Conservation (phyloP, 345 rosid species). For the Anastatica hierochuntica region DNA sequence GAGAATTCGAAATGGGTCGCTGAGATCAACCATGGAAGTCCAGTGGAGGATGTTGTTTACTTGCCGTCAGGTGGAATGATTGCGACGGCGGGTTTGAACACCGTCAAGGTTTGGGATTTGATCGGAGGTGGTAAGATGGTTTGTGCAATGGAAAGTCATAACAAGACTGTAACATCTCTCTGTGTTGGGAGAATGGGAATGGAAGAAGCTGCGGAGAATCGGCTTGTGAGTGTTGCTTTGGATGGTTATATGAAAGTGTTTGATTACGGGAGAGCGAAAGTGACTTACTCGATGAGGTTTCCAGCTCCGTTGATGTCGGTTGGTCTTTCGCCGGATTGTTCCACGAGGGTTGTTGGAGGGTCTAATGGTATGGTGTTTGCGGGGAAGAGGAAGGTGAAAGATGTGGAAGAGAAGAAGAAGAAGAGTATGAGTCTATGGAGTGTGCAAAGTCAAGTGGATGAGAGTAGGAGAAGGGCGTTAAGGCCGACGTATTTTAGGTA, state of each 20-base stretch:
- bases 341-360: constrained; percentile 53
- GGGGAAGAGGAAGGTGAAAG: constrained; percentile 60
- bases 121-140: constrained; percentile 77
- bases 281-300: constrained; percentile 80
- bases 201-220: constrained; percentile 35
- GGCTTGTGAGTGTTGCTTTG: constrained; percentile 71
- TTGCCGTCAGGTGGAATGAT: constrained; percentile 82
- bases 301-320: constrained; percentile 81
- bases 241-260: constrained; percentile 94
- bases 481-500: constrained; percentile 61
- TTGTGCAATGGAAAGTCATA: constrained; percentile 83
- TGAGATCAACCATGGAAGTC: constrained; percentile 76
- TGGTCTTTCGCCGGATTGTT: constrained; percentile 51
- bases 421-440: constrained; percentile 25
- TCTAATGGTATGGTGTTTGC: constrained; percentile 67
- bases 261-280: constrained; percentile 65
- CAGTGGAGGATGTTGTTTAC: constrained; percentile 80
- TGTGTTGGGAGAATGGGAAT: constrained; percentile 47
- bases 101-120: constrained; percentile 86
- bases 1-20: constrained; percentile 37
- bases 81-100: constrained; percentile 77
- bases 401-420: constrained; percentile 28
- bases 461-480: constrained; percentile 35
- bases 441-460: constrained; percentile 34
- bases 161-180: constrained; percentile 79